Evolutionary conservation across 139 green algal species (phyloP).

Genomic region (Pseudopediastrum boryanum): DNA sequence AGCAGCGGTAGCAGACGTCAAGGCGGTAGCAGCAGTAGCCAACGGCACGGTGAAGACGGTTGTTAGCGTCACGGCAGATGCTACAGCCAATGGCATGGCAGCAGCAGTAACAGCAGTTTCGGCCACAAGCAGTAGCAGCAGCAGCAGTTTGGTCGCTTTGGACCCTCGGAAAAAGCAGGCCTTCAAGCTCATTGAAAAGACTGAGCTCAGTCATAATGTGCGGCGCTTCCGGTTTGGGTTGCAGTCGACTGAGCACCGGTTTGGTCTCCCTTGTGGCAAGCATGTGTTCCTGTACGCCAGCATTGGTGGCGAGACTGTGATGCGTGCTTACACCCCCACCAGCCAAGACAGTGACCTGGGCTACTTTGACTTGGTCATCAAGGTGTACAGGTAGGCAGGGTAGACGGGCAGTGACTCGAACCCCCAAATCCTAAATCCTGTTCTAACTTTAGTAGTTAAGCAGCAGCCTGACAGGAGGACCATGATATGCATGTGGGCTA

Average conservation of each 20-base stretch:
- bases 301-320: conserved; percentile 87
- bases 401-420: background rate
- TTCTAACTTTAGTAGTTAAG: background rate
- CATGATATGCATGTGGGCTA: too few relatives aligned
- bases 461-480: too few relatives aligned
- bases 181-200: conserved; percentile 82
- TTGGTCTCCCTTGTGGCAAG: conserved; percentile 90
- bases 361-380: conserved; percentile 97
- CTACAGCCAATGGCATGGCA: conserved; percentile 5
- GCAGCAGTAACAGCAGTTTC: background rate
- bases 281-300: conserved; percentile 94
- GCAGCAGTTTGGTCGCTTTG: conserved; percentile 64
- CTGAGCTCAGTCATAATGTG: conserved; percentile 86
- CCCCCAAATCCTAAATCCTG: background rate
- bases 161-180: conserved; percentile 81
- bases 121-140: background rate
- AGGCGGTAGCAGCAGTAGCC: background rate
- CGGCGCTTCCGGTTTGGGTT: conserved; percentile 94
- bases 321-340: conserved; percentile 97
- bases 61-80: background rate
- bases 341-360: conserved; percentile 83
- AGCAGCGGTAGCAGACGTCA: conserved; percentile 20
- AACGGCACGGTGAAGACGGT: background rate
- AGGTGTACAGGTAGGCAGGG: conserved; percentile 61
- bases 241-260: conserved; percentile 78